phyloP scores from a whole-genome alignment of 768 basidiomycete genomes.

The Trametes cubensis region DNA sequence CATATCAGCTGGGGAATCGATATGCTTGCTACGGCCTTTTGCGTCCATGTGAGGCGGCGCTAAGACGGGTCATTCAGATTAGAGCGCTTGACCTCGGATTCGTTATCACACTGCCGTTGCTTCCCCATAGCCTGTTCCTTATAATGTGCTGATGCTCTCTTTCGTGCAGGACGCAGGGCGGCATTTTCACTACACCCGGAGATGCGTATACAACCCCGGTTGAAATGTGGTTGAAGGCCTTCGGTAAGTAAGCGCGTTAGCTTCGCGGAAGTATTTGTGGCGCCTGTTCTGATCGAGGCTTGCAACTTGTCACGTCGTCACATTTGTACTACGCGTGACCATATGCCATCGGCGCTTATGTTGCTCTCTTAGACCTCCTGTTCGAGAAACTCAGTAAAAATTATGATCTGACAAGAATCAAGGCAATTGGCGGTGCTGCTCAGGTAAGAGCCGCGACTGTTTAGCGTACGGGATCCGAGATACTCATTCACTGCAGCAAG shows the following conservation, averaged over 20 bases:
- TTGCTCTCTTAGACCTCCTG: conserved; percentile 56
- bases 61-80: no score
- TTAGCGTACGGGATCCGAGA: neutral
- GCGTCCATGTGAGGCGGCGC: no score
- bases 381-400: conserved; percentile 73
- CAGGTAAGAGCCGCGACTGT: conserved; percentile 51
- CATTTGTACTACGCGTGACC: conserved; percentile 5
- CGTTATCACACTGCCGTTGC: neutral
- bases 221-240: conserved; percentile 88
- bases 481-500: conserved; percentile 46
- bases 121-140: neutral
- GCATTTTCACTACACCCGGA: conserved; percentile 83
- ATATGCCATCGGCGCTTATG: neutral
- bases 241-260: conserved; percentile 56
- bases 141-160: conserved; percentile 2
- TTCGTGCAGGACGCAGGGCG: conserved; percentile 71
- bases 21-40: no score
- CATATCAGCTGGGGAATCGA: no score
- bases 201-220: conserved; percentile 88
- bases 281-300: conserved; percentile 23
- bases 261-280: conserved; percentile 53
- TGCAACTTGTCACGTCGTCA: conserved; percentile 15
- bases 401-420: conserved; percentile 71
- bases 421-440: conserved; percentile 76
- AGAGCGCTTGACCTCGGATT: neutral